Conservation (phyloP, 495 filamentous ascomycete species). For the Astrothelium macrocarpum region DNA sequence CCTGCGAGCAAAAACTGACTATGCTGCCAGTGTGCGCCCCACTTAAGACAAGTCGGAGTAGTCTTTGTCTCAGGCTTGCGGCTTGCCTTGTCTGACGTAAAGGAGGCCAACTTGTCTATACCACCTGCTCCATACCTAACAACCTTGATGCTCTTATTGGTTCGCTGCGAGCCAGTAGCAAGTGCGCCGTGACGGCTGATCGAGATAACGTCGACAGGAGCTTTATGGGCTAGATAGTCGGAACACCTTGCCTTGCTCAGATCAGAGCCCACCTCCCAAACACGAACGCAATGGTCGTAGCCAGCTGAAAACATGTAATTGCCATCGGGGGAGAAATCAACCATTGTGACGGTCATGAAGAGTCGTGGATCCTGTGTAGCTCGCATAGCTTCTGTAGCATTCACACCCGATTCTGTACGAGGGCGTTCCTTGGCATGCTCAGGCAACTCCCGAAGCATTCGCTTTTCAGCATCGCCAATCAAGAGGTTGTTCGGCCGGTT, state of each 20-base stretch:
- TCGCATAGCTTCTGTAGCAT: slow-evolving; percentile 47
- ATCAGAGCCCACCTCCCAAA: slow-evolving; percentile 51
- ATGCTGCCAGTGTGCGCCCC: slow-evolving; percentile 47
- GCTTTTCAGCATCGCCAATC: slow-evolving; percentile 50
- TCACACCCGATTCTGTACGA: slow-evolving; percentile 37
- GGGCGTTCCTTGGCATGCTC: slow-evolving; percentile 58
- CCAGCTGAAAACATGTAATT: slow-evolving; percentile 62
- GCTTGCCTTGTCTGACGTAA: slow-evolving; percentile 21
- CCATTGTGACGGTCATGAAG: slow-evolving; percentile 67
- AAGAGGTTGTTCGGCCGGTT: slow-evolving; percentile 71
- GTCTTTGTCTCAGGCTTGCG: slow-evolving; percentile 42
- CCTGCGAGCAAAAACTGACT: slow-evolving; percentile 61
- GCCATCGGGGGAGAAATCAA: slow-evolving; percentile 54
- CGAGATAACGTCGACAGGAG: slow-evolving; percentile 62
- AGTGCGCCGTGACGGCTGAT: slow-evolving; percentile 34
- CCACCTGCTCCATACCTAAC: slow-evolving; percentile 9
- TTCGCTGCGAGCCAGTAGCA: slow-evolving; percentile 41
- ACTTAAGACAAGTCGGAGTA: slow-evolving; percentile 63
- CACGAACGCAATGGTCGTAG: slow-evolving; percentile 69
- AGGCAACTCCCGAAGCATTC: slow-evolving; percentile 52
- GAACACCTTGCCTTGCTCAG: slow-evolving; percentile 31
- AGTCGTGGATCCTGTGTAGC: slow-evolving; percentile 58
- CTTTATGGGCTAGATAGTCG: slow-evolving; percentile 52
- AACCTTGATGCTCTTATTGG: slow-evolving; percentile 34
- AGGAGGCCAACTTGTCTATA: slow-evolving; percentile 6